Evolutionary conservation across 176 grass and related monocot genomes (phyloP).

Genomic region (Lolium multiflorum): DNA sequence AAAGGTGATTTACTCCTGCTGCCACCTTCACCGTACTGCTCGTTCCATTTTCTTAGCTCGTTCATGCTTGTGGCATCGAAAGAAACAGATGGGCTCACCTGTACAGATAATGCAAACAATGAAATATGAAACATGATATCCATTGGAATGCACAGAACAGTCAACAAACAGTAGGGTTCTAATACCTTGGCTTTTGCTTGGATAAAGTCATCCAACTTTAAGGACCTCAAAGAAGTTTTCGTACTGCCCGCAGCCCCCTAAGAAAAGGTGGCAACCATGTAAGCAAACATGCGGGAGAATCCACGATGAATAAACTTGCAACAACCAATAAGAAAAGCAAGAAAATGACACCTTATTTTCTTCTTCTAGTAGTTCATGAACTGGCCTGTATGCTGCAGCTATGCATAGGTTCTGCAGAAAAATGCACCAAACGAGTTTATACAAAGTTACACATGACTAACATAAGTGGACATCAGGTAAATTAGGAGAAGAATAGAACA

Average conservation of each 20-base stretch:
- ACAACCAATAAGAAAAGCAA: constrained; percentile 8
- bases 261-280: constrained; percentile 35
- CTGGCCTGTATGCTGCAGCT: constrained; percentile 92
- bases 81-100: constrained; percentile 87
- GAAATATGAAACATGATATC: constrained; percentile 7
- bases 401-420: constrained; percentile 81
- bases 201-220: constrained; percentile 86
- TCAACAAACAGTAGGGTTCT: not conserved
- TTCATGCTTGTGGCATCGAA: constrained; percentile 90
- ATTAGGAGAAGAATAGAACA: constrained; percentile 5
- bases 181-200: constrained; percentile 90
- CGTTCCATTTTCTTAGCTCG: constrained; percentile 91
- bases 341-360: constrained; percentile 60
- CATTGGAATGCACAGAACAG: not conserved
- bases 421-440: constrained; percentile 11
- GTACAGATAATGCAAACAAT: constrained; percentile 14
- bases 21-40: constrained; percentile 88
- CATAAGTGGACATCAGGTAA: not conserved
- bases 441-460: not conserved
- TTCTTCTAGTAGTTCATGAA: constrained; percentile 88
- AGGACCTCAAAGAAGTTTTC: constrained; percentile 56
- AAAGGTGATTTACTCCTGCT: constrained; percentile 76
- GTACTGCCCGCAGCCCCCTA: constrained; percentile 48
- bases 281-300: constrained; percentile 12
- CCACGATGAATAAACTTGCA: not conserved